Conservation (phyloP, 2,329 filamentous ascomycete genomes). For the Xylaria sp. region DNA sequence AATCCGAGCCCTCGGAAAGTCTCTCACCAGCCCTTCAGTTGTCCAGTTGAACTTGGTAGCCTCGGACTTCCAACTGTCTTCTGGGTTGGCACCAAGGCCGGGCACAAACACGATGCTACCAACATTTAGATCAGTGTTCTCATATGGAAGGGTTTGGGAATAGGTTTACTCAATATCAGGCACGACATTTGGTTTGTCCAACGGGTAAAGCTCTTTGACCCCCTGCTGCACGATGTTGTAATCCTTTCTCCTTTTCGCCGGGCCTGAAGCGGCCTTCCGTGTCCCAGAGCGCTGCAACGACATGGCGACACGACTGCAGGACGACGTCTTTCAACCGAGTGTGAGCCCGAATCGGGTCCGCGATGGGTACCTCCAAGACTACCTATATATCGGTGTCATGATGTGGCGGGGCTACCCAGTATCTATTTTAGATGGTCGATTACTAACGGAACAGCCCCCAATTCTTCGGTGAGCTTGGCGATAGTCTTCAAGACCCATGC, state of each 20-base stretch:
- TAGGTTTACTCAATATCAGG: slow-evolving; percentile 42
- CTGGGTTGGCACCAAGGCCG: slow-evolving; percentile 44
- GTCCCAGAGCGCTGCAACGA: slow-evolving; percentile 33
- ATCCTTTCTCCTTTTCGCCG: slow-evolving; percentile 35
- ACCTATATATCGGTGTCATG: slow-evolving; percentile 11
- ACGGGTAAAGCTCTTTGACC: slow-evolving; percentile 43
- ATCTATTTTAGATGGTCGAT: neutral
- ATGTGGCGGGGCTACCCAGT: neutral
- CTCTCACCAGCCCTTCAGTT: slow-evolving; percentile 41
- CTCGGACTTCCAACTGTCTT: slow-evolving; percentile 44
- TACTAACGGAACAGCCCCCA: slow-evolving; percentile 9
- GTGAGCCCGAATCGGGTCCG: slow-evolving; percentile 7
- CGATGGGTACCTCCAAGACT: slow-evolving; percentile 6
- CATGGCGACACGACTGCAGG: slow-evolving; percentile 22
- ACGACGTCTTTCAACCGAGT: slow-evolving; percentile 3
- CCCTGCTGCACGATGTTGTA: slow-evolving; percentile 44
- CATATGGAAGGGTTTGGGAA: neutral
- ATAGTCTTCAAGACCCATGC: too few species aligned
- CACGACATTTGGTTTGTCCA: slow-evolving; percentile 30
- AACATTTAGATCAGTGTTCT: slow-evolving; percentile 11
- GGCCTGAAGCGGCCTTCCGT: slow-evolving; percentile 30
- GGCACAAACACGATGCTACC: slow-evolving; percentile 46
- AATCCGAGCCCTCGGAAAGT: slow-evolving; percentile 45
- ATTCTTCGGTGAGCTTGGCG: neutral
- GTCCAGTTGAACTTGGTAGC: slow-evolving; percentile 46